A percentile compares a stretch with the other conserved stretches of the same genome.
Evolutionary conservation across 305 asterid genomes (phyloP).

Genomic region (Ilex paraguariensis): DNA sequence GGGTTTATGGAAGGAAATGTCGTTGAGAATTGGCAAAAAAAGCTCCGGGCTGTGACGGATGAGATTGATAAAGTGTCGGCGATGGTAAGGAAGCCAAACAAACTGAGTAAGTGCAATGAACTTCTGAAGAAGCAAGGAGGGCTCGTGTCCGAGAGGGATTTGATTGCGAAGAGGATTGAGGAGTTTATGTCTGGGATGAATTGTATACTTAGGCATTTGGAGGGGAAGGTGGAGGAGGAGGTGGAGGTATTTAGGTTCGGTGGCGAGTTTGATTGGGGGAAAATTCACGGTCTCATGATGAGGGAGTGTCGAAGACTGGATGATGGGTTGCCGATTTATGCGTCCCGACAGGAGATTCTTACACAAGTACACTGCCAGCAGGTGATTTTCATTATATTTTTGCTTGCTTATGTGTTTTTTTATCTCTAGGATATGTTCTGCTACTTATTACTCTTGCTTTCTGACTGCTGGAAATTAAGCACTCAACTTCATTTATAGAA

Average conservation of each 20-base stretch:
- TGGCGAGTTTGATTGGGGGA: constrained; percentile 51
- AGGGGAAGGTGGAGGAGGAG: constrained; percentile 19
- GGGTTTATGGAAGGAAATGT: constrained; percentile 35
- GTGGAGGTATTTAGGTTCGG: constrained; percentile 34
- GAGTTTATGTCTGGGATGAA: constrained; percentile 57
- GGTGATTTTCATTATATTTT: constrained; percentile 28
- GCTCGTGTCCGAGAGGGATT: constrained; percentile 41
- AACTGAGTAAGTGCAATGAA: constrained; percentile 13
- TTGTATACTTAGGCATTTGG: constrained; percentile 46
- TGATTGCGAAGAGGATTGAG: constrained; percentile 44
- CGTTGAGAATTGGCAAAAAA: constrained; percentile 46
- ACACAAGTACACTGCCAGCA: constrained; percentile 50
- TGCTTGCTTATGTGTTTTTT: too few relatives aligned
- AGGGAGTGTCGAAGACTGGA: constrained; percentile 83
- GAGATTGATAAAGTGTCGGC: constrained; percentile 19
- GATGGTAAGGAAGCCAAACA: constrained; percentile 8
- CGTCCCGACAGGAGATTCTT: constrained; percentile 46
- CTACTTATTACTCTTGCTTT: too few relatives aligned
- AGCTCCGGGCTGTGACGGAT: constrained; percentile 21
- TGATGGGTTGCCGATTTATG: constrained; percentile 78
- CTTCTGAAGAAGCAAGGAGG: constrained; percentile 26
- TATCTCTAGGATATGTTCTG: too few relatives aligned
- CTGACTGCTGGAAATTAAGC: too few relatives aligned
- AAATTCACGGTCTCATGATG: constrained; percentile 45
- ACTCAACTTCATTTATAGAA: too few relatives aligned